Percentiles rank a stretch among this genome's conserved stretches.
phyloP scores from a whole-genome alignment of 495 filamentous ascomycete species.

The Articulospora tetracladia region DNA sequence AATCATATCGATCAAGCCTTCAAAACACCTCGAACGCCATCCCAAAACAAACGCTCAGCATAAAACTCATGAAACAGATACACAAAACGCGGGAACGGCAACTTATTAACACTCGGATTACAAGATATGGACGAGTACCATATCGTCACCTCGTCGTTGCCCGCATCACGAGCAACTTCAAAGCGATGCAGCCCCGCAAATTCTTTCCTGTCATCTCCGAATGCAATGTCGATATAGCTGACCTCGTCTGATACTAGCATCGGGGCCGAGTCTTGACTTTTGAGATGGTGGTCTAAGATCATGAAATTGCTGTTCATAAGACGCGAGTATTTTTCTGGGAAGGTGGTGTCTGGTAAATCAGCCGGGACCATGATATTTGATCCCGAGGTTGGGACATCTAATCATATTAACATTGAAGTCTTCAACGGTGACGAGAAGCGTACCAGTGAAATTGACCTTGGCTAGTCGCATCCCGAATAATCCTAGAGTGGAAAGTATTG shows the following conservation, averaged over 20 bases:
- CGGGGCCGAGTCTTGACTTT: not conserved
- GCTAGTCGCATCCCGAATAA: conserved; percentile 1
- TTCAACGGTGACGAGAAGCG: not conserved
- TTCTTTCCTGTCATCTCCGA: conserved; percentile 6
- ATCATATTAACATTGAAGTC: too few species aligned
- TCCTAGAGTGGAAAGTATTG: not conserved
- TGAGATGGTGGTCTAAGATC: conserved; percentile 12
- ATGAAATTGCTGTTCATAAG: conserved; percentile 16
- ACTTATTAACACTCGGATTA: not conserved
- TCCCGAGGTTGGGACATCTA: not conserved
- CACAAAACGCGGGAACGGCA: conserved; percentile 5
- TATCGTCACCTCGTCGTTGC: not conserved
- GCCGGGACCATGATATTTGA: not conserved
- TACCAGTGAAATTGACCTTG: not conserved
- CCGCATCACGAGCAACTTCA: conserved; percentile 9
- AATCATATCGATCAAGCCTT: not conserved
- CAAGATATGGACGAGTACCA: conserved; percentile 9
- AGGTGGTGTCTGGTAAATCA: not conserved
- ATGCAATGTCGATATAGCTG: conserved; percentile 11
- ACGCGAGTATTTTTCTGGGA: conserved; percentile 9
- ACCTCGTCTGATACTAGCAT: not conserved
- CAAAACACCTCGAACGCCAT: conserved; percentile 19
- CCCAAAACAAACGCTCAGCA: conserved; percentile 14
- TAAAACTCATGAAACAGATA: conserved; percentile 16
- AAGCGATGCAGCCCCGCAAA: conserved; percentile 14